Percentiles rank a stretch among this genome's conserved stretches.
Conservation (phyloP, 768 basidiomycete species). For the Multifurca ochricompacta region DNA sequence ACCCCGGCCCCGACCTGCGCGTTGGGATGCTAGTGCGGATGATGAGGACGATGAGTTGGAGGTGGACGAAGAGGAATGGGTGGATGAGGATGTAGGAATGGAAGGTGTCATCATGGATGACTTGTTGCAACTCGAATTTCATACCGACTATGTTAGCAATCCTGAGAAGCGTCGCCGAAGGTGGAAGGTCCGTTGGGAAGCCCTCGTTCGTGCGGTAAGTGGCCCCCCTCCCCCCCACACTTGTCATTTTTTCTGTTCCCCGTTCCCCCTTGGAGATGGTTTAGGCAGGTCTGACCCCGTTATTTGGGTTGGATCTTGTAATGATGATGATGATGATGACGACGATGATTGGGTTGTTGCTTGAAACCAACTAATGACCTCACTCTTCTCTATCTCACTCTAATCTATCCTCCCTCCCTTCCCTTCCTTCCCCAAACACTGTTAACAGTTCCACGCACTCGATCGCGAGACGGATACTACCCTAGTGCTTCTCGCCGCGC, state of each 20-base stretch:
- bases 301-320: no score
- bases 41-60: constrained; percentile 29
- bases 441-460: constrained; percentile 72
- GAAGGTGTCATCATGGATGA: constrained; percentile 70
- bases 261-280: no score
- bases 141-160: constrained; percentile 61
- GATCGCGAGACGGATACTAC: constrained; percentile 79
- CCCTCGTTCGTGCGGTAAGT: constrained; percentile 61
- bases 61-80: constrained; percentile 29
- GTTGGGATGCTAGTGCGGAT: constrained; percentile 36
- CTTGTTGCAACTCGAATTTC: constrained; percentile 66
- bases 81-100: constrained; percentile 65
- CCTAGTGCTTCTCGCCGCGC: constrained; percentile 64
- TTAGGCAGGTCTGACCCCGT: constrained; percentile 30
- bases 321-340: no score
- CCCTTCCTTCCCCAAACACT: no score
- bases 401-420: no score
- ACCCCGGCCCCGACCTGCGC: constrained; percentile 13
- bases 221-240: neutral
- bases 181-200: constrained; percentile 75
- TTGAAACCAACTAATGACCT: no score
- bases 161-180: constrained; percentile 58
- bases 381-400: no score
- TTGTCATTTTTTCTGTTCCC: no score
- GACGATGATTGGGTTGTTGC: no score